A percentile compares a stretch with the other conserved stretches of the same genome.
Evolutionary conservation across 768 basidiomycete genomes (phyloP).

Genomic region (Grammothele lineata): DNA sequence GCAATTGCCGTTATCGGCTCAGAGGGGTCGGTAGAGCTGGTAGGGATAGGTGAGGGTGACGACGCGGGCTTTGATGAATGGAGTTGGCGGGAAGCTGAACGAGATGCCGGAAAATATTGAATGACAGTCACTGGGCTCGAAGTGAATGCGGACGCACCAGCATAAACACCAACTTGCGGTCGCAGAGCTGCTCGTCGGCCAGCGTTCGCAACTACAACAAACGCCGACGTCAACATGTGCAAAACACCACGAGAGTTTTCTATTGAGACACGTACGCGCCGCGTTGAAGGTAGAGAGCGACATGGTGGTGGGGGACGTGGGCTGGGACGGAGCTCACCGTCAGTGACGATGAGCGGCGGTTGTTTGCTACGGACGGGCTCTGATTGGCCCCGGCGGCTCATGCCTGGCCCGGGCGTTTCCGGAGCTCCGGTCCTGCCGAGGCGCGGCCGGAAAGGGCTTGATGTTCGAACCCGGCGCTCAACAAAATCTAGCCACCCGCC

Average conservation of each 20-base stretch:
- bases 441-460: too few species aligned
- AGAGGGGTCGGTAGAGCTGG: conserved; percentile 38
- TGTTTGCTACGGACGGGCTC: conserved; percentile 15
- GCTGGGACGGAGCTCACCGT: conserved; percentile 14
- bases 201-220: conserved; percentile 34
- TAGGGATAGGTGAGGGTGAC: conserved; percentile 37
- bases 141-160: conserved; percentile 29
- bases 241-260: too few species aligned
- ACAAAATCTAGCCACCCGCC: too few species aligned
- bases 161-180: conserved; percentile 39
- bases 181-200: conserved; percentile 43
- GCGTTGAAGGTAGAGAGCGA: conserved; percentile 39
- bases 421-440: background rate
- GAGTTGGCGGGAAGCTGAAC: conserved; percentile 47
- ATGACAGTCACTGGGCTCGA: background rate
- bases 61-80: conserved; percentile 46
- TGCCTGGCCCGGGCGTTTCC: conserved; percentile 7
- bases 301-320: conserved; percentile 38
- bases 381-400: conserved; percentile 14
- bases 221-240: conserved; percentile 4
- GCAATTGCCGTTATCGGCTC: conserved; percentile 71
- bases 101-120: background rate
- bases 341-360: conserved; percentile 19
- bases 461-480: too few species aligned
- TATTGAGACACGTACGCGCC: conserved; percentile 25